Conservation (phyloP, 345 rosid species). For the Salix arbutifolia region DNA sequence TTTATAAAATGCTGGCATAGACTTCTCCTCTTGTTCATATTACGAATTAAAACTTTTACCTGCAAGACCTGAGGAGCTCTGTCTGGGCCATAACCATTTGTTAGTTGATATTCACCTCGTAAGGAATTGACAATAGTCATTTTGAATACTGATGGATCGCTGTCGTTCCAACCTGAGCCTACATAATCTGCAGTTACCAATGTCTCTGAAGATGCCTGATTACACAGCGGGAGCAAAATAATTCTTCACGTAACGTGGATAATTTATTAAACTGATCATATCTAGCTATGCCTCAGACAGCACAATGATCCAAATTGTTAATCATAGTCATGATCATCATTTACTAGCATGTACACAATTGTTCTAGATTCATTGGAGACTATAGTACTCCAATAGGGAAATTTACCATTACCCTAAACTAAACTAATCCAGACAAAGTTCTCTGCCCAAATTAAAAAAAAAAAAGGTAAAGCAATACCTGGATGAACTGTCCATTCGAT, state of each 20-base stretch:
- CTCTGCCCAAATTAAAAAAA: background rate
- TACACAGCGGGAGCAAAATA: background rate
- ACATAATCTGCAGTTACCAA: constrained; percentile 29
- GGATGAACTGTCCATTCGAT: constrained; percentile 32
- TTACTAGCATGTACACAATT: background rate
- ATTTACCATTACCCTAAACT: background rate
- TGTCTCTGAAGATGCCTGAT: constrained; percentile 5
- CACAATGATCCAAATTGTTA: background rate
- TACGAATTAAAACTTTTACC: constrained; percentile 12
- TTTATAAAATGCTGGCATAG: background rate
- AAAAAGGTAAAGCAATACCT: constrained; percentile 8
- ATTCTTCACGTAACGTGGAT: background rate
- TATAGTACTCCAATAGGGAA: background rate
- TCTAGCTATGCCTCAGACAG: background rate
- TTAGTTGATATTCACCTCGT: constrained; percentile 33
- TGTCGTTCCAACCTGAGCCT: constrained; percentile 25
- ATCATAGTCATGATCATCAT: background rate
- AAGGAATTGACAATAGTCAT: constrained; percentile 13
- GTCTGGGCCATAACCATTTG: constrained; percentile 37
- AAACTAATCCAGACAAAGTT: background rate
- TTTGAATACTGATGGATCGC: constrained; percentile 34
- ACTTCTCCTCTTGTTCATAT: background rate
- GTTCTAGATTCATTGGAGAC: background rate
- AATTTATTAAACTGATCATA: background rate
- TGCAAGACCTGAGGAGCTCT: constrained; percentile 25